Evolutionary conservation across 495 filamentous ascomycete species (phyloP), one percentile per base, ranked within the genome.

Genomic region (Diplogelasinospora grovesii): DNA sequence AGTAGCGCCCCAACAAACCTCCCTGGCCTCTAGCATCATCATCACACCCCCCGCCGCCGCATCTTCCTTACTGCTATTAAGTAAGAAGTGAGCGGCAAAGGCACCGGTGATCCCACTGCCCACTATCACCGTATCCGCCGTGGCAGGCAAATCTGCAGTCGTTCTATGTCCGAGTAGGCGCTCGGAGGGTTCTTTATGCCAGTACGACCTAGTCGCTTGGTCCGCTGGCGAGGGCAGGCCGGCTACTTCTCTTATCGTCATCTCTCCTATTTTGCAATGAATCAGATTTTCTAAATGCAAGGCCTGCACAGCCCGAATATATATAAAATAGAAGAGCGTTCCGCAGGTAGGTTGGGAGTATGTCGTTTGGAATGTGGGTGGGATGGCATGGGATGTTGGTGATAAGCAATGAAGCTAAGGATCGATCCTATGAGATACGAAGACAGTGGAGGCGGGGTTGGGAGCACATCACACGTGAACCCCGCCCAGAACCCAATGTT

Each of bases 1-100:
- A 0, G 87, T 92, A 13, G 86, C 87, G 11, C 87, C 87, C 65
- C 72, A 86, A 54, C 83, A 89, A 7, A 80, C 77, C 59, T 85
- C 79, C 35, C 86, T 70, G 4, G 86, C 85, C 59, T 94, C 87
- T 2, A 94, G 65, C 70, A 92, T 80, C 1, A 87, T 69, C 1
- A 89, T 70, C 36, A 61, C 45, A 2, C 40, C 49, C 22, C 41
- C 38, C 18, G 21, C 55, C n/a, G n/a, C n/a, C n/a, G n/a, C n/a
- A n/a, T n/a, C n/a, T n/a, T n/a, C n/a, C 59, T 33, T 55, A 54
- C 20, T 38, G 11, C 3, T 11, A 26, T 26, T 15, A 19, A 36
- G 37, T 15, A 94, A 59, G 24, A 78, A 81, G 11, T 74, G 64
- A 2, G 85, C 83, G 2, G 79, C 79, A 15, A 77, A 79, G 3